Percentiles rank a stretch among this genome's conserved stretches.
phyloP scores from a whole-genome alignment of 192 early-diverging fungal genomes.

The Martensiomyces pterosporus region DNA sequence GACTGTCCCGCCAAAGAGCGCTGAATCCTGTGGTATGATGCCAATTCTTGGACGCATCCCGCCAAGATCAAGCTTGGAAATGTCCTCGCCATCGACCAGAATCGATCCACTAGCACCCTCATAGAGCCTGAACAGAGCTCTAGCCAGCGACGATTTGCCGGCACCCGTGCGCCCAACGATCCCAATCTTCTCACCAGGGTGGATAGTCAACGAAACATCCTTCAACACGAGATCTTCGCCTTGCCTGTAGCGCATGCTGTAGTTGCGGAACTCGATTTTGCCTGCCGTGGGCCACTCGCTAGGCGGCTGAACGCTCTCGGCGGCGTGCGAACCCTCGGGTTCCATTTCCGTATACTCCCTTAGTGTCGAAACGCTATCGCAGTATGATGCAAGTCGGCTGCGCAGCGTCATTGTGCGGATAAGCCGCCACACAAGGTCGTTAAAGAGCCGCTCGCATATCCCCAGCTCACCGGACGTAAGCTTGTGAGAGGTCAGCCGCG shows the following conservation, averaged over 20 bases:
- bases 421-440: too few species aligned
- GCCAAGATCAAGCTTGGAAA: conserved; percentile 45
- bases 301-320: conserved; percentile 21
- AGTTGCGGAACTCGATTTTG: too few species aligned
- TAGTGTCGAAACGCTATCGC: conserved; percentile 49
- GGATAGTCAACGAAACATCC: conserved; percentile 54
- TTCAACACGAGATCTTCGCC: conserved; percentile 53
- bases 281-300: conserved; percentile 60
- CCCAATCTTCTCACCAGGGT: too few species aligned
- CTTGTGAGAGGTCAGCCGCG: too few species aligned
- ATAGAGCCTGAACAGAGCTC: conserved; percentile 61
- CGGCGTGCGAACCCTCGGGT: conserved; percentile 23
- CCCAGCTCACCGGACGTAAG: too few species aligned
- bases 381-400: too few species aligned
- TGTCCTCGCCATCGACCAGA: conserved; percentile 57
- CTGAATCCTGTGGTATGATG: conserved; percentile 65
- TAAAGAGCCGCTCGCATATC: too few species aligned
- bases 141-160: conserved; percentile 60
- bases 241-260: conserved; percentile 58
- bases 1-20: conserved; percentile 57
- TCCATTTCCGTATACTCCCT: conserved; percentile 55
- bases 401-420: too few species aligned
- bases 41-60: conserved; percentile 50
- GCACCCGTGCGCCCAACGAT: conserved; percentile 81
- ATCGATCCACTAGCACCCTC: too few species aligned